Evolutionary conservation across 768 basidiomycete species (phyloP), one percentile per base, ranked within the genome.

Genomic region (Mycena leptocephala): DNA sequence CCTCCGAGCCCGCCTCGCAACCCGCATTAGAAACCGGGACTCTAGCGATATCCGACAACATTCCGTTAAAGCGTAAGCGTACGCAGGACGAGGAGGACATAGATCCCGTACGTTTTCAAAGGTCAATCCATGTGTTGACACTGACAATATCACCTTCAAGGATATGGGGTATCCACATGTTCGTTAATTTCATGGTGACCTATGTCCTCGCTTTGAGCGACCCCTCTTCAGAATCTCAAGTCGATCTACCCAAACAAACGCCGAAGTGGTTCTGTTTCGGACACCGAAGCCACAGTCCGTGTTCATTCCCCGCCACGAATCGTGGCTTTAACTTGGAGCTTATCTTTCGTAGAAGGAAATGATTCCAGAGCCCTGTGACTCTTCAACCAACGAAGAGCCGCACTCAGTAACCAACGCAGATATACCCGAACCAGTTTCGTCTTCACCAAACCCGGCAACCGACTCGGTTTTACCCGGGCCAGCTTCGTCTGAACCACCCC

Each of bases 121-220:
- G 16, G 5, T 18, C 43, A 14, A 53, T 69, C 33, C 24, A 11
- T 20, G 39, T 24, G 46, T 48, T 76, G 8, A 72, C 28, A 53
- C 62, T n/a, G n/a, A n/a, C n/a, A n/a, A n/a, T n/a, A 53, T 24
- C 33, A 58, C 28, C 62, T 62, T 80, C 72, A 79, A 88, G 83
- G 81, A 85, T 69, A 76, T 84, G 35, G 88, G 84, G 14, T 90
- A 90, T 74, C 89, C 89, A 74, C 82, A 87, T 81, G 89, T 90
- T 43, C 33, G 73, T 48, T 51, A 20, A 16, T 58, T 53, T 32
- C 56, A 5, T 55, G 39, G 22, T 13, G 22, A 28, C 16, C 26
- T 22, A 67, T 73, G 39, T 58, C 71, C 24, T 66, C 48, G 35
- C 35, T 39, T 77, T n/a, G 59, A 26, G 37, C 55, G 7, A 41